Evolutionary conservation across 768 basidiomycete species (phyloP).

Genomic region (Termitomyces sp.): DNA sequence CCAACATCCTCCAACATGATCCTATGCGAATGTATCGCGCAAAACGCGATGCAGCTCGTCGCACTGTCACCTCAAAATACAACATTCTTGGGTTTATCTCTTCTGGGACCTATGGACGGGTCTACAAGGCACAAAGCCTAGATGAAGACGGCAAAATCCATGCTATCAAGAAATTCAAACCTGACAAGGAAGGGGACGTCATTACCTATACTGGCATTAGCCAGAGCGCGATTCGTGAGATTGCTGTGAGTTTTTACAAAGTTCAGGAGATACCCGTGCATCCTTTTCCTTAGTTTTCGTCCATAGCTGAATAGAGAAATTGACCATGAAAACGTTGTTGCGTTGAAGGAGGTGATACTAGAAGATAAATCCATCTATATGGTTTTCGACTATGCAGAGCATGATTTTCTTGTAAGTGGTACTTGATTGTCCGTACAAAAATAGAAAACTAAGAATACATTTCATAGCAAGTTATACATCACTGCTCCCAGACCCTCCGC

Average conservation of each 20-base stretch:
- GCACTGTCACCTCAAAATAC: constrained; percentile 76
- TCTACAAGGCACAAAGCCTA: constrained; percentile 89
- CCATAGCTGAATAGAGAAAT: constrained; percentile 82
- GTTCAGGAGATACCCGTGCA: no score
- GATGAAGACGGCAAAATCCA: constrained; percentile 68
- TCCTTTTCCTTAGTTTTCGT: constrained; percentile 12
- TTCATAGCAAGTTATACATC: constrained; percentile 89
- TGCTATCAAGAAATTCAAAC: constrained; percentile 99
- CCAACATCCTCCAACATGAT: constrained; percentile 52
- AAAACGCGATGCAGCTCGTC: constrained; percentile 65
- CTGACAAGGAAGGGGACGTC: constrained; percentile 98
- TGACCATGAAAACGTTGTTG: constrained; percentile 84
- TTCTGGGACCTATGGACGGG: constrained; percentile 96
- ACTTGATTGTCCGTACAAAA: not conserved
- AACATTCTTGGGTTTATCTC: constrained; percentile 95
- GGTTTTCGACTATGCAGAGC: constrained; percentile 99
- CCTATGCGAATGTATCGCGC: constrained; percentile 84
- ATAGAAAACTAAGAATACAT: not conserved
- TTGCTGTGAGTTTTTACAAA: constrained; percentile 62
- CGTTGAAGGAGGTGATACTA: constrained; percentile 89
- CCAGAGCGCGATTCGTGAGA: constrained; percentile 96
- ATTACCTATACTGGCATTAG: constrained; percentile 95
- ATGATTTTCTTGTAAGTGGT: constrained; percentile 84
- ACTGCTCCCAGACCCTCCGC: constrained; percentile 89
- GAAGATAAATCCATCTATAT: constrained; percentile 99